Evolutionary conservation across 2,329 filamentous ascomycete genomes (phyloP), one percentile per base, ranked within the genome.

Genomic region (Ophiocordyceps camponoti-floridani): DNA sequence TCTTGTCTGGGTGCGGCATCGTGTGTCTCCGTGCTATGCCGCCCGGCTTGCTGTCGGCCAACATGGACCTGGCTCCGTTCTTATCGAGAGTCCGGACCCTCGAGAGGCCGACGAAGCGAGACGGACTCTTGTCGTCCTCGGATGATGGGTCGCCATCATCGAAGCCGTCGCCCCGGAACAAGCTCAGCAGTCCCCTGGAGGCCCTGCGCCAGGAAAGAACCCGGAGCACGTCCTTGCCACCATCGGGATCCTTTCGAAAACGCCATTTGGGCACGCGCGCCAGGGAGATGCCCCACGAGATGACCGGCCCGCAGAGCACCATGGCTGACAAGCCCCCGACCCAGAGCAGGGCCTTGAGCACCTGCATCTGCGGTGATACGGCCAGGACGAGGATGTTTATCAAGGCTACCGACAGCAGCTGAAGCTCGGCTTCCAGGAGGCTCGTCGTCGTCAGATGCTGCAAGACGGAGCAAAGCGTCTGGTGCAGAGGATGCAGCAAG

Each of bases 241-340:
- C 53, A 28, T 56, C 57, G 1, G 64, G 58, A 16, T 69, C 64
- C 45, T 79, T 75, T 52, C 77, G 74, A 54, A 96, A 88, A 40
- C 88, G 83, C 86, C 89, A 95, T 53, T 79, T 86, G 2, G 91
- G 91, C 16, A 96, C 84, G 46, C 89, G 74, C 43, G 89, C 88
- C 48, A 98, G 66, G 26, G 81, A 74, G 44, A 96, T 82, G 41
- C 84, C 87, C 83, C 85, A 93, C 53, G 72, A 73, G 33, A 96
- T 75, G 12, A 91, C 75, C 28, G 78, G 72, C 28, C 77, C 75
- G 56, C 86, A 93, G 6, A 75, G 65, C 4, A 89, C 63, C 44
- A 94, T 76, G 14, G 94, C 61, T 41, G 76, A 72, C 28, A 95
- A 60, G 1, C 88, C 87, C n/a, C 89, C 80, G 41, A 79, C 69